Conservation (phyloP, 2,329 filamentous ascomycete species). For the Exophiala spinifera region DNA sequence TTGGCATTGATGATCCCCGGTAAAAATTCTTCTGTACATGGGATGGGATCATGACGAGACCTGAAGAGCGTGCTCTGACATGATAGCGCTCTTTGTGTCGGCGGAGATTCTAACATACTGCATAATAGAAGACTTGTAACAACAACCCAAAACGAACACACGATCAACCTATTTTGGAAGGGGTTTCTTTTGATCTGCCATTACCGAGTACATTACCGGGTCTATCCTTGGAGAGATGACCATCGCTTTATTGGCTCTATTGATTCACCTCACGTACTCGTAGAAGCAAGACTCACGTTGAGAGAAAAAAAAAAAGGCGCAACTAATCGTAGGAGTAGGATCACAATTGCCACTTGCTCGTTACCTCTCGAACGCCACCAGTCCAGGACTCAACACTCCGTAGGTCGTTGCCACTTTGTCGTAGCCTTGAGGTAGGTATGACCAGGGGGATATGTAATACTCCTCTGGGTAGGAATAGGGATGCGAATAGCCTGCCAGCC, state of each 20-base stretch:
- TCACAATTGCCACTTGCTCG: too few species aligned
- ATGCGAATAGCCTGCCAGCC: too few species aligned
- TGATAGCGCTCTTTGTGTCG: background rate
- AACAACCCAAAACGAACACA: constrained; percentile 8
- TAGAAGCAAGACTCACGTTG: too few species aligned
- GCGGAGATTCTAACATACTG: constrained; percentile 18
- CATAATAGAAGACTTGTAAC: constrained; percentile 26
- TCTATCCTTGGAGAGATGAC: background rate
- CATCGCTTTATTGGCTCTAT: background rate
- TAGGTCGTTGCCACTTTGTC: too few species aligned
- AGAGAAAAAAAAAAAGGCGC: too few species aligned
- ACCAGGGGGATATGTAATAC: too few species aligned
- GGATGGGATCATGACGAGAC: constrained; percentile 4
- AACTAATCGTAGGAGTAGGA: too few species aligned
- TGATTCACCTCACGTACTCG: background rate
- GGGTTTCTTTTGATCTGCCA: background rate
- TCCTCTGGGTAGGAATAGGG: too few species aligned
- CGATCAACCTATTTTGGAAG: background rate
- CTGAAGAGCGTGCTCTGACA: constrained; percentile 4
- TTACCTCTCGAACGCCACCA: too few species aligned
- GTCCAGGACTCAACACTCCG: too few species aligned
- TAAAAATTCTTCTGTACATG: constrained; percentile 8
- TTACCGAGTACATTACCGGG: background rate
- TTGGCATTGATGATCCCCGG: constrained; percentile 1
- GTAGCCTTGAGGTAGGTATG: too few species aligned